Evolutionary conservation across 2,329 filamentous ascomycete genomes (phyloP).

Genomic region (Aschersonia sp.): DNA sequence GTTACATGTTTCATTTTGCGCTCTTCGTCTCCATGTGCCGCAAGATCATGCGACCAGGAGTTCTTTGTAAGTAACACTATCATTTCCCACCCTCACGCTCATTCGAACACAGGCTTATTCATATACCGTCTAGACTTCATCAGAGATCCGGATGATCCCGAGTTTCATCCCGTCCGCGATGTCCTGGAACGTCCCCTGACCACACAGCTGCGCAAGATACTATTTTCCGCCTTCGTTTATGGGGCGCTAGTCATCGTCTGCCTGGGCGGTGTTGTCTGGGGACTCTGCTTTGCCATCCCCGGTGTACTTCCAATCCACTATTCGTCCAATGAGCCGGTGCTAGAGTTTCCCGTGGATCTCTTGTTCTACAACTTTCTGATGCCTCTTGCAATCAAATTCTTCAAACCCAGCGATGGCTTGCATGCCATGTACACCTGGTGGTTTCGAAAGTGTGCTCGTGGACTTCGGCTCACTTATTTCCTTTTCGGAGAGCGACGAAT

Average conservation of each 20-base stretch:
- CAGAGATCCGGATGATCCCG: conserved; percentile 91
- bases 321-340: conserved; percentile 78
- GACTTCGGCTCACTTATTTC: conserved; percentile 76
- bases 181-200: conserved; percentile 85
- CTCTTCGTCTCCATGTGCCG: conserved; percentile 98
- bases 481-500: conserved; percentile 70
- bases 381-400: conserved; percentile 68
- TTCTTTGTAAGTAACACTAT: conserved; percentile 55
- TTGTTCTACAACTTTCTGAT: conserved; percentile 96
- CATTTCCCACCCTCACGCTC: no score
- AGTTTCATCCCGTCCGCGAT: conserved; percentile 93
- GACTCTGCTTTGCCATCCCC: conserved; percentile 52
- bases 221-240: conserved; percentile 91
- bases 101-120: background rate
- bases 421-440: conserved; percentile 89
- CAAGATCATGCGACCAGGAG: conserved; percentile 89
- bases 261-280: conserved; percentile 90
- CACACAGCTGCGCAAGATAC: conserved; percentile 88
- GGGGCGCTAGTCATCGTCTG: conserved; percentile 86
- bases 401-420: conserved; percentile 73
- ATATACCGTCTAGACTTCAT: conserved; percentile 58
- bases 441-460: conserved; percentile 75
- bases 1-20: conserved; percentile 99
- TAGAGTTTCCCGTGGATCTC: conserved; percentile 89
- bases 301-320: conserved; percentile 81